Conservation (phyloP, 352 stramenopile species). For the Phytopythium ostracodes region DNA sequence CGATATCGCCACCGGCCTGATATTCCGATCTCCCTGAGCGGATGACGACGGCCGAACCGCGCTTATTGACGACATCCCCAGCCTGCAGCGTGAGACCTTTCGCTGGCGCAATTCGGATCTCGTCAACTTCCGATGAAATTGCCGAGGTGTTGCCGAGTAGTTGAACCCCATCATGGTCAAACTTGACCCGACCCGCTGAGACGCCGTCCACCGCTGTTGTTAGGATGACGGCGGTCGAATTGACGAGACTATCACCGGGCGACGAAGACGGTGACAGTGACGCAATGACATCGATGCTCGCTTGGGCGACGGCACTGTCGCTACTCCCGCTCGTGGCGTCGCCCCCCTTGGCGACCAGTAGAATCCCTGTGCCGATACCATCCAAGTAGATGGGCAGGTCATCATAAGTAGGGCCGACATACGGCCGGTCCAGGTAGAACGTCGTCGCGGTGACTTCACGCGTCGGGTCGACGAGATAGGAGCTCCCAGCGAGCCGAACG, state of each 20-base stretch:
- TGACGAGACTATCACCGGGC: conserved; percentile 7
- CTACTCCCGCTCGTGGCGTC: conserved; percentile 11
- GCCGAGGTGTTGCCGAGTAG: conserved; percentile 31
- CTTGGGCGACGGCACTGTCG: conserved; percentile 4
- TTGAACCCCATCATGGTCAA: conserved; percentile 31
- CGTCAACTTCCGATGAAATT: conserved; percentile 39
- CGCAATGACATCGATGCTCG: conserved; percentile 35
- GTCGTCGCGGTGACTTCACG: conserved; percentile 21
- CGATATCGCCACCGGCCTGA: conserved; percentile 32
- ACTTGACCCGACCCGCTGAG: conserved; percentile 23
- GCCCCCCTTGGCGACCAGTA: conserved; percentile 27
- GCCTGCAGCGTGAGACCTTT: conserved; percentile 24
- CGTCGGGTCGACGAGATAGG: conserved; percentile 43
- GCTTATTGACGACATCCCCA: conserved; percentile 32
- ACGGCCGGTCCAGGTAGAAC: conserved; percentile 49
- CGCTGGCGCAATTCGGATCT: conserved; percentile 28
- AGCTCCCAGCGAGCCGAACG: conserved; percentile 41
- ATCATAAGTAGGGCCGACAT: conserved; percentile 37
- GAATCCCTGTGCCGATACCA: conserved; percentile 39
- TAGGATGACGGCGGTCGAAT: conserved; percentile 31
- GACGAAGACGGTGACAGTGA: conserved; percentile 2
- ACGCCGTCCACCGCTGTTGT: conserved; percentile 26
- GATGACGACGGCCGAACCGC: conserved; percentile 29
- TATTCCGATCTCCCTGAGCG: conserved; percentile 32
- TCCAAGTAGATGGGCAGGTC: conserved; percentile 52